phyloP scores from a whole-genome alignment of 176 grass and related monocot species.

The Aegilops tauschii region DNA sequence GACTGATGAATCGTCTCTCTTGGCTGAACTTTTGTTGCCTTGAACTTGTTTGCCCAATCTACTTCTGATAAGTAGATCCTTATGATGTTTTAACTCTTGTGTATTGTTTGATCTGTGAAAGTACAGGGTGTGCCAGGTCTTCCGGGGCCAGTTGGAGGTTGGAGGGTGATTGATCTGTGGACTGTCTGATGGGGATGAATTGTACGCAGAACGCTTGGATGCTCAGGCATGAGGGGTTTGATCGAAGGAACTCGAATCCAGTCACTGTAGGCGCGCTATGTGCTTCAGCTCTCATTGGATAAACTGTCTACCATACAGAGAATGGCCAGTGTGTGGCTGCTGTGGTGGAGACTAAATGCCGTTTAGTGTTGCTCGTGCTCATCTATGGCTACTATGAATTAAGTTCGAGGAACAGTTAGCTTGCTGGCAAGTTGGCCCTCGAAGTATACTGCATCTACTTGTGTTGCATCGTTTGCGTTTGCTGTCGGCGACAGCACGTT shows the following conservation, averaged over 20 bases:
- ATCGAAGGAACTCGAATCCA: slow-evolving; percentile 18
- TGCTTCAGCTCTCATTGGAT: slow-evolving; percentile 30
- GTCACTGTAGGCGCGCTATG: slow-evolving; percentile 6
- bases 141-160: neutral
- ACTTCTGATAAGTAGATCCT: neutral
- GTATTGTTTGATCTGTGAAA: slow-evolving; percentile 7
- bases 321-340: slow-evolving; percentile 19
- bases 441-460: slow-evolving; percentile 14
- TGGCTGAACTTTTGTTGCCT: neutral
- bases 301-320: slow-evolving; percentile 11
- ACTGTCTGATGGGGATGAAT: slow-evolving; percentile 24
- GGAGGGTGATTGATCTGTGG: slow-evolving; percentile 30
- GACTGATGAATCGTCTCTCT: neutral
- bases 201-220: slow-evolving; percentile 21
- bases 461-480: slow-evolving; percentile 1
- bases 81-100: neutral
- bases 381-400: slow-evolving; percentile 37
- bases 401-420: slow-evolving; percentile 16
- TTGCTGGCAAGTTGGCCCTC: slow-evolving; percentile 10
- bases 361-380: slow-evolving; percentile 27
- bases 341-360: slow-evolving; percentile 7
- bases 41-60: neutral
- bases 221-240: slow-evolving; percentile 32
- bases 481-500: neutral
- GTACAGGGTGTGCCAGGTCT: slow-evolving; percentile 24